Percentiles rank a stretch among this genome's conserved stretches.
Evolutionary conservation across 345 rosid genomes (phyloP).

Genomic region (Salix brachista): DNA sequence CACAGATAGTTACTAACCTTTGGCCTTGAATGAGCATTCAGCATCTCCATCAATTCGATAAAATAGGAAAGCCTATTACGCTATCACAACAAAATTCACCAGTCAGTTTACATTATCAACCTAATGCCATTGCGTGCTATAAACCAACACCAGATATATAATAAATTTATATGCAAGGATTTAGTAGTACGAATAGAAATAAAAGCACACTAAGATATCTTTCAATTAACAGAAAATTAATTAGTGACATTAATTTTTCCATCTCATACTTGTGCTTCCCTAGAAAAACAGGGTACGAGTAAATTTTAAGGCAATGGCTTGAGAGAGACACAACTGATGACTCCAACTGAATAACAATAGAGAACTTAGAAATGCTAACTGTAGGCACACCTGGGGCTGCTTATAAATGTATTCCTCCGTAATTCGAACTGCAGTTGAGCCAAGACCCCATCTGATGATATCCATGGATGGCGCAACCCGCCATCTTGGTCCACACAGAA

Average conservation of each 20-base stretch:
- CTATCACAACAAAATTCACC: slow-evolving; percentile 28
- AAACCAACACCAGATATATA: neutral
- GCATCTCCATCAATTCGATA: slow-evolving; percentile 87
- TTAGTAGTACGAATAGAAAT: neutral
- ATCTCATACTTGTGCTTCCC: neutral
- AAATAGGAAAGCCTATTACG: slow-evolving; percentile 79
- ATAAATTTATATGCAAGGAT: neutral
- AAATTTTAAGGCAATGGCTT: neutral
- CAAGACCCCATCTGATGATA: slow-evolving; percentile 92
- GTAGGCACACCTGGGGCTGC: slow-evolving; percentile 56
- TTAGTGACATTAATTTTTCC: neutral
- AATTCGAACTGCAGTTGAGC: slow-evolving; percentile 85
- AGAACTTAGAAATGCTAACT: neutral
- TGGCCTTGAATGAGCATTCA: slow-evolving; percentile 79
- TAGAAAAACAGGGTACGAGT: neutral
- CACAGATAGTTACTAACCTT: slow-evolving; percentile 37
- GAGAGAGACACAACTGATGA: neutral
- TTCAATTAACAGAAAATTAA: neutral
- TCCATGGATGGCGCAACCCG: slow-evolving; percentile 83
- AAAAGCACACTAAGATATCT: neutral
- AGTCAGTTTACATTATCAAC: slow-evolving; percentile 17
- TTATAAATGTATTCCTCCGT: slow-evolving; percentile 83
- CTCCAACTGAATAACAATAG: neutral
- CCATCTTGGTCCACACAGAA: slow-evolving; percentile 95
- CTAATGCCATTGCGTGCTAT: neutral